phyloP scores from a whole-genome alignment of 257 asterid species.

The Ocimum tenuiflorum region DNA sequence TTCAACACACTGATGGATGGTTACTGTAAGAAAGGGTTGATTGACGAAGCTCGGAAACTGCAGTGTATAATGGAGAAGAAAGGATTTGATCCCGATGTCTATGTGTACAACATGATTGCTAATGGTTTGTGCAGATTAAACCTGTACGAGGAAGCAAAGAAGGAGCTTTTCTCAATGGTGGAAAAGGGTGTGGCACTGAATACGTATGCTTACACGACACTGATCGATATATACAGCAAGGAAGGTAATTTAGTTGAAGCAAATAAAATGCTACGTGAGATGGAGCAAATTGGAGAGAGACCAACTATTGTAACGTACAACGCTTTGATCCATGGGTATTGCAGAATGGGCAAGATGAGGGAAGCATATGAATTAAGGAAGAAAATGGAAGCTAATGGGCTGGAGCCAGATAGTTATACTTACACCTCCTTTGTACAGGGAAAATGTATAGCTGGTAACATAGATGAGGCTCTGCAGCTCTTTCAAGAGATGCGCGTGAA shows the following conservation, averaged over 20 bases:
- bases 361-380: constrained; percentile 35
- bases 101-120: constrained; percentile 55
- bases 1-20: constrained; percentile 84
- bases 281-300: constrained; percentile 41
- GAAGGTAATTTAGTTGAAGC: constrained; percentile 63
- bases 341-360: constrained; percentile 41
- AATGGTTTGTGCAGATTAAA: constrained; percentile 53
- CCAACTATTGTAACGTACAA: constrained; percentile 47
- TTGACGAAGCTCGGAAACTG: constrained; percentile 62
- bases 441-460: constrained; percentile 52
- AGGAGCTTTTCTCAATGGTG: constrained; percentile 49
- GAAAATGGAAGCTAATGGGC: constrained; percentile 48
- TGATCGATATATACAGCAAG: constrained; percentile 52
- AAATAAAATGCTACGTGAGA: constrained; percentile 30
- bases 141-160: constrained; percentile 58
- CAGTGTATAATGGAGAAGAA: constrained; percentile 56
- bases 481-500: constrained; percentile 49
- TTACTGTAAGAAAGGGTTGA: constrained; percentile 70
- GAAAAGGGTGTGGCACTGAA: constrained; percentile 53
- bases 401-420: constrained; percentile 56
- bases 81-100: constrained; percentile 64
- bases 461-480: constrained; percentile 50
- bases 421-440: constrained; percentile 71
- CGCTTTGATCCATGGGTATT: constrained; percentile 48
- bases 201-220: constrained; percentile 48